These are phyloP conservation scores for Alternaria sp. DNA, from an alignment of 2,329 filamentous ascomycete species.

Conservation along the genomic window DNA sequence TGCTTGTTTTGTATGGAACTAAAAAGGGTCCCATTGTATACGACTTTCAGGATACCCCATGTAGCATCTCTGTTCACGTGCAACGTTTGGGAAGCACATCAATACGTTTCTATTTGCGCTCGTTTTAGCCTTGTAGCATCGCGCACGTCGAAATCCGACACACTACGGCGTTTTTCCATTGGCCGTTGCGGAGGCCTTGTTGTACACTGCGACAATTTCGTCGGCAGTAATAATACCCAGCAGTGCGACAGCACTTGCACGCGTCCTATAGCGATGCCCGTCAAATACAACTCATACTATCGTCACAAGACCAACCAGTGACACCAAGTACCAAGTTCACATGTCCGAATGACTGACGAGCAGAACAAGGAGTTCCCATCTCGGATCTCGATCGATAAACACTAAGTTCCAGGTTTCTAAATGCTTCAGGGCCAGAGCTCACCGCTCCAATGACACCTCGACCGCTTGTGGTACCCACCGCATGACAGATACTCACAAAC, in stretches of 20 bases:
- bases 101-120: constrained; percentile 14
- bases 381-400: constrained; percentile 11
- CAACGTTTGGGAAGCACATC: constrained; percentile 2
- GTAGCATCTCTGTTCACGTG: constrained; percentile 19
- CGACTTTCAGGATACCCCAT: constrained; percentile 28
- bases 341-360: background rate
- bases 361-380: constrained; percentile 3
- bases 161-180: constrained; percentile 14
- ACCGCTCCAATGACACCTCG: constrained; percentile 17
- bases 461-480: constrained; percentile 8
- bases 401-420: constrained; percentile 10
- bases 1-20: constrained; percentile 18
- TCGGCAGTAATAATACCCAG: constrained; percentile 24
- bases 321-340: constrained; percentile 2
- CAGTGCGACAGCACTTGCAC: constrained; percentile 20
- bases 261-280: constrained; percentile 6
- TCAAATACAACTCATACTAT: constrained; percentile 8
- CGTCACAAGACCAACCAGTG: constrained; percentile 8
- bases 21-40: constrained; percentile 23
- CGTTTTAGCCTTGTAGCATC: constrained; percentile 4
- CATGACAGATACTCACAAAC: constrained; percentile 16
- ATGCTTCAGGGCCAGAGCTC: constrained; percentile 4
- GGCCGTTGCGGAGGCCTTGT: background rate
- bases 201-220: constrained; percentile 18
- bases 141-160: constrained; percentile 17